These are phyloP conservation scores for Udeniomyces megalosporus DNA, from an alignment of 768 basidiomycete species.

Conservation along the genomic window DNA sequence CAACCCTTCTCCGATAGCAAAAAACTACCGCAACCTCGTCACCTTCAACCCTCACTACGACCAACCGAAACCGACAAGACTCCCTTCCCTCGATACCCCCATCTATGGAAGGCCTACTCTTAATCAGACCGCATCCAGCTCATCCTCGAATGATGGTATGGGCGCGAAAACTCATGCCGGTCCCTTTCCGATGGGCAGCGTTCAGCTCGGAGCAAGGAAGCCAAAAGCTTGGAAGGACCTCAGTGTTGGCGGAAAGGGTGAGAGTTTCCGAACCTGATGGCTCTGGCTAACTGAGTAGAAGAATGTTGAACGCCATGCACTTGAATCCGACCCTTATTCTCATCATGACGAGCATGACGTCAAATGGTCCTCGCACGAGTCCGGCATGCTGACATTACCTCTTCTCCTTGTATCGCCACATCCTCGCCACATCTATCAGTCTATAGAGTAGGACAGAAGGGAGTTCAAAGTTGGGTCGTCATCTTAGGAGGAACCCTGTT, in stretches of 20 bases:
- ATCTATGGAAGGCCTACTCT: too few relatives aligned
- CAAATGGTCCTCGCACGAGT: too few relatives aligned
- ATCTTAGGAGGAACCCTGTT: background rate
- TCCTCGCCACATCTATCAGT: background rate
- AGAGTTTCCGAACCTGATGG: background rate
- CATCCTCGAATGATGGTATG: slow-evolving; percentile 1
- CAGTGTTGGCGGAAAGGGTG: background rate
- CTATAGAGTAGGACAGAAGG: background rate
- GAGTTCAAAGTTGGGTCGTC: background rate
- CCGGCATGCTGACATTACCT: background rate
- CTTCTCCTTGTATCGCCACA: background rate
- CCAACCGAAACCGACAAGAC: too few relatives aligned
- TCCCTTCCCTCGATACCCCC: too few relatives aligned
- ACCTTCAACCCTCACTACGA: too few relatives aligned
- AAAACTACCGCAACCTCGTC: too few relatives aligned
- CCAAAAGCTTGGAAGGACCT: background rate
- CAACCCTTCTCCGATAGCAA: too few relatives aligned
- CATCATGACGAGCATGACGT: too few relatives aligned
- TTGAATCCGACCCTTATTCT: background rate
- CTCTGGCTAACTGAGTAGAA: background rate
- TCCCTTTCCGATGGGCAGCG: slow-evolving; percentile 3
- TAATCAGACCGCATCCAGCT: too few relatives aligned
- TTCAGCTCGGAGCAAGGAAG: background rate
- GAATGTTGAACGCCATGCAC: background rate
- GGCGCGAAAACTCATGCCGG: background rate